Percentiles rank a stretch among this genome's conserved stretches.
These are phyloP conservation scores for Metroxylon sagu DNA, from an alignment of 176 grass and related monocot genomes.

Conservation along the genomic window DNA sequence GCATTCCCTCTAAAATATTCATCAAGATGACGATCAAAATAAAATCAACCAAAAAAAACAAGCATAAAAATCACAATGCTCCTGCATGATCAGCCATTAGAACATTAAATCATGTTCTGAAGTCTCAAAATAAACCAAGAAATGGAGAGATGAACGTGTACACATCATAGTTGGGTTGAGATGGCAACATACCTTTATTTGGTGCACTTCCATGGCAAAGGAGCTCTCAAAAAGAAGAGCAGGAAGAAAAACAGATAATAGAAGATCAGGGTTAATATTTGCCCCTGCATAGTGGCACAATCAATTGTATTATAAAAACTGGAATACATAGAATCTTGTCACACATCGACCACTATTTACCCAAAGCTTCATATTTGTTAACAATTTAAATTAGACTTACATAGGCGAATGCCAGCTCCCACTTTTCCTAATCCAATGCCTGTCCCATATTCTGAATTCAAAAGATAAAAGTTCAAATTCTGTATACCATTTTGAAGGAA, in stretches of 20 bases:
- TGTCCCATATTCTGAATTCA: slow-evolving; percentile 69
- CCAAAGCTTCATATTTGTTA: no score
- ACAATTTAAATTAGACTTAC: slow-evolving; percentile 29
- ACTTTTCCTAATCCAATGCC: slow-evolving; percentile 63
- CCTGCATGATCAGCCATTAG: no score
- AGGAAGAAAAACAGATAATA: slow-evolving; percentile 78
- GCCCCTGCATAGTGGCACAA: slow-evolving; percentile 43
- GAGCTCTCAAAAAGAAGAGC: slow-evolving; percentile 94
- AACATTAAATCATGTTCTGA: no score
- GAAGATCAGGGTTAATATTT: slow-evolving; percentile 83
- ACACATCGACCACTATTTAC: no score
- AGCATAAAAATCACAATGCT: no score
- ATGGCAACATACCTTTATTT: slow-evolving; percentile 68
- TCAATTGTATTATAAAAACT: neutral
- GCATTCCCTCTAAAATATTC: no score
- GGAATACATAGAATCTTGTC: no score
- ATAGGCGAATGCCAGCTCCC: slow-evolving; percentile 83
- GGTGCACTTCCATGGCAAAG: slow-evolving; percentile 90
- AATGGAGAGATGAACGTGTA: neutral
- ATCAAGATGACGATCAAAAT: no score
- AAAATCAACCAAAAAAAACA: no score
- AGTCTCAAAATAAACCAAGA: no score
- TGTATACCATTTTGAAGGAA: neutral
- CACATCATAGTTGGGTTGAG: neutral
- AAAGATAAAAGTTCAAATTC: neutral